Conservation (phyloP, 345 rosid species). For the Eucalyptus coolabah region DNA sequence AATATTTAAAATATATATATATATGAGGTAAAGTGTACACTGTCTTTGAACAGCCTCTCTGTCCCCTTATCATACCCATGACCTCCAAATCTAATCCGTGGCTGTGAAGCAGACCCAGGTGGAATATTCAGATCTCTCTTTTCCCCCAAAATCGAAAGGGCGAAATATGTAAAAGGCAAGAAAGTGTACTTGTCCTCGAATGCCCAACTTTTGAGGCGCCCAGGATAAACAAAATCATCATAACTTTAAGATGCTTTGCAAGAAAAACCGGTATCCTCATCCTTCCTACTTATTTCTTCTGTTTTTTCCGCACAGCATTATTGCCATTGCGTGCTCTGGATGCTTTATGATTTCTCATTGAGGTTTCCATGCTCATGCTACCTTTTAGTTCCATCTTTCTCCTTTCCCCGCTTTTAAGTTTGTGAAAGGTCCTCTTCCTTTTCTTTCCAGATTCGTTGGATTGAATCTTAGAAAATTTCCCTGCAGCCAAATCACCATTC, state of each 20-base stretch:
- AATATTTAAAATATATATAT: no score
- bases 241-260: neutral
- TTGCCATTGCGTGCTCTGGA: neutral
- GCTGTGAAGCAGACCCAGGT: neutral
- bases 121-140: neutral
- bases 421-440: neutral
- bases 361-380: neutral
- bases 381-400: neutral
- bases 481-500: neutral
- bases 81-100: neutral
- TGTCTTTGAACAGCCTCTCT: neutral
- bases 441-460: neutral
- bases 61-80: neutral
- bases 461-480: neutral
- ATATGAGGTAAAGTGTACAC: neutral
- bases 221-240: neutral
- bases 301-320: neutral
- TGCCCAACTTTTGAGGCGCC: neutral
- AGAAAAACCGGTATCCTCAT: neutral
- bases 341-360: neutral
- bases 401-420: neutral
- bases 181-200: neutral
- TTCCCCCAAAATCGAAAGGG: neutral
- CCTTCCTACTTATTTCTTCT: neutral
- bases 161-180: neutral